phyloP scores from a whole-genome alignment of 768 basidiomycete species.

The Xanthoconium stramineum region DNA sequence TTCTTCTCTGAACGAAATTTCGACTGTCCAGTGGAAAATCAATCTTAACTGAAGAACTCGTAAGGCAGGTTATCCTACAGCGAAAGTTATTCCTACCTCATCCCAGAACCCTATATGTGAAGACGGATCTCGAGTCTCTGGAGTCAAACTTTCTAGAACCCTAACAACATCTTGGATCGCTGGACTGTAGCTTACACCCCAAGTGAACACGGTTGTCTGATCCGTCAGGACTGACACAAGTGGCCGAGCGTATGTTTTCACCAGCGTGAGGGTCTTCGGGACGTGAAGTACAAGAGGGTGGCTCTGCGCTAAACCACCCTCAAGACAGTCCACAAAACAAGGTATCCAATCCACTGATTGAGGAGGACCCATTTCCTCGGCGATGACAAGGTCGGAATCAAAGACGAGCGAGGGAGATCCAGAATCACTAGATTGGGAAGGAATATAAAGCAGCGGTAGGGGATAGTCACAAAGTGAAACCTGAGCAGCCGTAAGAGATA shows the following conservation, averaged over 20 bases:
- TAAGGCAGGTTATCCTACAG: constrained; percentile 3
- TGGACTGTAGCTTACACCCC: constrained; percentile 86
- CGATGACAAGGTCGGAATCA: constrained; percentile 77
- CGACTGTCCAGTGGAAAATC: constrained; percentile 79
- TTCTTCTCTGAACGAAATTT: constrained; percentile 63
- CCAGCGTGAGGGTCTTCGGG: constrained; percentile 93
- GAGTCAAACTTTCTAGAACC: constrained; percentile 76
- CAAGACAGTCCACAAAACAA: constrained; percentile 58
- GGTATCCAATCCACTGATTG: constrained; percentile 69
- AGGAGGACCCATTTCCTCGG: constrained; percentile 77
- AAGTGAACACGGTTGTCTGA: constrained; percentile 70
- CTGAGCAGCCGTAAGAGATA: constrained; percentile 58
- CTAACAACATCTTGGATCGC: constrained; percentile 85
- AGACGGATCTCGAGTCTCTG: constrained; percentile 75
- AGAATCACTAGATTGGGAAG: constrained; percentile 37
- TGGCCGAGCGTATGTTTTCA: constrained; percentile 87
- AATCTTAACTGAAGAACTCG: constrained; percentile 53
- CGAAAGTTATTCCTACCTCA: constrained; percentile 51
- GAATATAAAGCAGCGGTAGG: constrained; percentile 76
- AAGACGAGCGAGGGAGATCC: constrained; percentile 53
- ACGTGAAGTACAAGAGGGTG: constrained; percentile 56
- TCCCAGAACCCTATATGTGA: constrained; percentile 93
- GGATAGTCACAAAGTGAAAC: constrained; percentile 84
- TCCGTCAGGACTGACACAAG: constrained; percentile 62
- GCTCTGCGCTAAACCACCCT: constrained; percentile 50